A percentile compares a stretch with the other conserved stretches of the same genome.
Evolutionary conservation across 2,329 filamentous ascomycete species (phyloP).

Genomic region (Trichoderma simmonsii): DNA sequence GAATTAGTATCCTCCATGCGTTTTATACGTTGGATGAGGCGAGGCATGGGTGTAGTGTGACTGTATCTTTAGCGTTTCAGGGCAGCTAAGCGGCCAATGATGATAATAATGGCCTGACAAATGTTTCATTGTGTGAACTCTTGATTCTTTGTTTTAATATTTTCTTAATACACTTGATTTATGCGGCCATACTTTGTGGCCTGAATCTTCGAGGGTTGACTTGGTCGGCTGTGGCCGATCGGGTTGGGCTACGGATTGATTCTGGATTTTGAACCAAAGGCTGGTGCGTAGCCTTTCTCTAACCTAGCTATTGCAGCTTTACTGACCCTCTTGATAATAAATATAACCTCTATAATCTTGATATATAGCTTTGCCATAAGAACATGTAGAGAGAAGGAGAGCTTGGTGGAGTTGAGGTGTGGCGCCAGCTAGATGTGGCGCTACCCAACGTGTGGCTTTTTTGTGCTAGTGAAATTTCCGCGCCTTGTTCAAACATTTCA

Average conservation of each 20-base stretch:
- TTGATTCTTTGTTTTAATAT: not conserved
- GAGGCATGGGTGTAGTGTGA: not conserved
- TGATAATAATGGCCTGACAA: not conserved
- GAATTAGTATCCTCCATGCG: not conserved
- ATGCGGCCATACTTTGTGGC: too few species aligned
- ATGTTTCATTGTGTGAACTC: not conserved
- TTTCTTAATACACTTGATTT: too few species aligned
- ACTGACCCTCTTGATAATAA: too few species aligned
- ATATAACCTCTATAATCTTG: not conserved
- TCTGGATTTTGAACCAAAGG: too few species aligned
- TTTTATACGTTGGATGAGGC: not conserved
- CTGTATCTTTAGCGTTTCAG: not conserved
- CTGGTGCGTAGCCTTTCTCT: too few species aligned
- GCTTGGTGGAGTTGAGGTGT: not conserved
- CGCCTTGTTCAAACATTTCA: conserved; percentile 31
- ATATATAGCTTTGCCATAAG: not conserved
- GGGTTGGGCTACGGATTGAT: too few species aligned
- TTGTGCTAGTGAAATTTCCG: conserved; percentile 31
- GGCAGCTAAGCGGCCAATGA: not conserved
- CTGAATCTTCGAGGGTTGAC: too few species aligned
- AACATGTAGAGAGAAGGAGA: not conserved
- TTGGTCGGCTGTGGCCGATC: too few species aligned
- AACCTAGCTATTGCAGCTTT: too few species aligned
- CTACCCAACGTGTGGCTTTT: conserved; percentile 16
- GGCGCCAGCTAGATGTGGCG: conserved; percentile 6